A percentile compares a stretch with the other conserved stretches of the same genome.
Conservation (phyloP, 75 land plant genomes). For the Larix kaempferi region DNA sequence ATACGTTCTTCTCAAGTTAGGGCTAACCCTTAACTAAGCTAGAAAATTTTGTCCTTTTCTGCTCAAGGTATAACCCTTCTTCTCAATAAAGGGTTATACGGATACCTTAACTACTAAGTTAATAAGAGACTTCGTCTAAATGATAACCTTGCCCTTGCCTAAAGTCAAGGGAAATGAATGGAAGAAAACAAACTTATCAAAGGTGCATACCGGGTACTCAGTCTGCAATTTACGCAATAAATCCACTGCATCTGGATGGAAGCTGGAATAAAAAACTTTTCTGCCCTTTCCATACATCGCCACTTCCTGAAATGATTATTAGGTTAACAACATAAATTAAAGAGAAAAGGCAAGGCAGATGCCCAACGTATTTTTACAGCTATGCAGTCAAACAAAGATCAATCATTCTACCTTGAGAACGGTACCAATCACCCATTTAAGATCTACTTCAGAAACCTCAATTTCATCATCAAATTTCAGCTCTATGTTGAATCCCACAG, state of each 20-base stretch:
- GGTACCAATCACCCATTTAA: not conserved
- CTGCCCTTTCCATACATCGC: conserved; percentile 43
- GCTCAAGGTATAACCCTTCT: not conserved
- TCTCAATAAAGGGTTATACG: not conserved
- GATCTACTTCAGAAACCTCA: conserved; percentile 27
- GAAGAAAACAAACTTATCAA: not conserved
- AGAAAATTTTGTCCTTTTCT: not conserved
- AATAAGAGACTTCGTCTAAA: not conserved
- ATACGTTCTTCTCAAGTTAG: too few species aligned
- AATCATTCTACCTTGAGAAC: not conserved
- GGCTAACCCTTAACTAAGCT: too few species aligned
- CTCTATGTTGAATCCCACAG: conserved; percentile 87
- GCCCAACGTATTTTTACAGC: not conserved
- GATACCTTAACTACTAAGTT: not conserved
- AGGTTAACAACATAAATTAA: conserved; percentile 1
- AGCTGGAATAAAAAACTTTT: conserved; percentile 71
- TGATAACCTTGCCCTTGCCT: not conserved
- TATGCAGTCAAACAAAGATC: not conserved
- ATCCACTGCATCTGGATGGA: conserved; percentile 88
- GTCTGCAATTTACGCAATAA: conserved; percentile 52
- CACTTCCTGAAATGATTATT: conserved; percentile 41
- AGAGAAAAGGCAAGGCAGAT: not conserved
- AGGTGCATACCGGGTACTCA: conserved; percentile 62
- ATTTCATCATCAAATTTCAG: conserved; percentile 76
- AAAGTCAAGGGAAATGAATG: not conserved